Evolutionary conservation across 495 filamentous ascomycete species (phyloP).

Genomic region (Talaromyces trachyspermus): DNA sequence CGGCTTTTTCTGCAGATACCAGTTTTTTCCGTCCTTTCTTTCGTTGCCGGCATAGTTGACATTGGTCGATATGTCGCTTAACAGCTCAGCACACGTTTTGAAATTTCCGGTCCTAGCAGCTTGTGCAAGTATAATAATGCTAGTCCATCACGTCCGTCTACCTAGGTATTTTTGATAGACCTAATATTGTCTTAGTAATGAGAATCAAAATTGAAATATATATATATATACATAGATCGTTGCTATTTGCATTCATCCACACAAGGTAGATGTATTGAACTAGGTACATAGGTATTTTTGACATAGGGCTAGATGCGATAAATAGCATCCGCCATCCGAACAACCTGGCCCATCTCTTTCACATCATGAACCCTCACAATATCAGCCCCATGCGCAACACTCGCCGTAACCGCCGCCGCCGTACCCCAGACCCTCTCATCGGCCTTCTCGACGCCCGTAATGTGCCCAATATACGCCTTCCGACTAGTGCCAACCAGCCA

Average conservation of each 20-base stretch:
- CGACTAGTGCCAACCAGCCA: constrained; percentile 88
- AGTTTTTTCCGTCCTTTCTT: not conserved
- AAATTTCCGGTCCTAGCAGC: not conserved
- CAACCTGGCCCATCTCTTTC: constrained; percentile 78
- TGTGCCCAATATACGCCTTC: constrained; percentile 79
- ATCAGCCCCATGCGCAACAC: constrained; percentile 88
- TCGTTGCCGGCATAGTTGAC: not conserved
- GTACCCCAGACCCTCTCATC: constrained; percentile 74
- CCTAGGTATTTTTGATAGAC: not conserved
- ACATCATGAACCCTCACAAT: constrained; percentile 95
- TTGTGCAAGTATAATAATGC: not conserved
- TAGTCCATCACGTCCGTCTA: no score
- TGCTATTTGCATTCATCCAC: not conserved
- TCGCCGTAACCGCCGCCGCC: constrained; percentile 78
- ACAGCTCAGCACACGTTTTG: no score
- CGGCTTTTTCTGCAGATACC: constrained; percentile 5
- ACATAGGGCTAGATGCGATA: constrained; percentile 44
- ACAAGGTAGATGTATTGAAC: not conserved
- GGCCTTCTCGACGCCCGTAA: constrained; percentile 68
- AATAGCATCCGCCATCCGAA: constrained; percentile 85
- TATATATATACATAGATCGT: not conserved
- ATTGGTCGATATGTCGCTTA: no score
- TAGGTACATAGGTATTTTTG: not conserved
- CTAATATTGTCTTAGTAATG: constrained; percentile 3
- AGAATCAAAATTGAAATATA: constrained; percentile 1